phyloP scores from a whole-genome alignment of 805 yeast genomes.

The Candida gorgasii region DNA sequence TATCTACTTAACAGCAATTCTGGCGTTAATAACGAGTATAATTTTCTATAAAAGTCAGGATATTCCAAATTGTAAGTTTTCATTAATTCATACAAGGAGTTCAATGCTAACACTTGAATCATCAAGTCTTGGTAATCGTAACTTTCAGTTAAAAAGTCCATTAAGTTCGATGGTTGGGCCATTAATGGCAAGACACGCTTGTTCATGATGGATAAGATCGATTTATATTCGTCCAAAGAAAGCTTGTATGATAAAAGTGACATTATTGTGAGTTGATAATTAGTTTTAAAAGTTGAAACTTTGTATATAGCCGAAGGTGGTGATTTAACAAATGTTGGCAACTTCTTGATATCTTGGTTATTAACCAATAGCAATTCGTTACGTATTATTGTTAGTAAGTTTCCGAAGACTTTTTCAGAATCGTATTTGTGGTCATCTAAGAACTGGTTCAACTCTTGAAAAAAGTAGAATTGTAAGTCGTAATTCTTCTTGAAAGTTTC shows the following conservation, averaged over 20 bases:
- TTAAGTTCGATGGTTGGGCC: constrained; percentile 74
- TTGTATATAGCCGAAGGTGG: constrained; percentile 41
- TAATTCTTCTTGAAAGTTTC: constrained; percentile 57
- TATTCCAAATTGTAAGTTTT: constrained; percentile 81
- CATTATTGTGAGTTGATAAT: constrained; percentile 72
- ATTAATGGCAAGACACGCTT: constrained; percentile 81
- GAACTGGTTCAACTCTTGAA: constrained; percentile 44
- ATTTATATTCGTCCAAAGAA: constrained; percentile 61
- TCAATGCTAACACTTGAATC: constrained; percentile 75
- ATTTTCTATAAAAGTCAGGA: constrained; percentile 82
- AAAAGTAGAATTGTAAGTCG: constrained; percentile 79
- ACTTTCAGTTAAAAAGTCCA: constrained; percentile 93
- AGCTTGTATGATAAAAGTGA: constrained; percentile 51
- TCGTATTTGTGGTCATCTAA: constrained; percentile 23
- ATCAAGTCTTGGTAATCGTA: constrained; percentile 55
- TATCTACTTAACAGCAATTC: constrained; percentile 74
- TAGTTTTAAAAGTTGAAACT: constrained; percentile 51
- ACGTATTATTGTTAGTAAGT: constrained; percentile 40
- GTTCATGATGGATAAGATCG: constrained; percentile 69
- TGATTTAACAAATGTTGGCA: constrained; percentile 28
- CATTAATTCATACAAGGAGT: constrained; percentile 86
- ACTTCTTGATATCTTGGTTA: constrained; percentile 25
- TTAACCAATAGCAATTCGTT: constrained; percentile 21
- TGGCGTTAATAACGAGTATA: constrained; percentile 78
- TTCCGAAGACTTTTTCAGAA: constrained; percentile 32